A percentile compares a stretch with the other conserved stretches of the same genome.
Conservation (phyloP, 169 alveolate genomes). For the Plasmodium yoelii region DNA sequence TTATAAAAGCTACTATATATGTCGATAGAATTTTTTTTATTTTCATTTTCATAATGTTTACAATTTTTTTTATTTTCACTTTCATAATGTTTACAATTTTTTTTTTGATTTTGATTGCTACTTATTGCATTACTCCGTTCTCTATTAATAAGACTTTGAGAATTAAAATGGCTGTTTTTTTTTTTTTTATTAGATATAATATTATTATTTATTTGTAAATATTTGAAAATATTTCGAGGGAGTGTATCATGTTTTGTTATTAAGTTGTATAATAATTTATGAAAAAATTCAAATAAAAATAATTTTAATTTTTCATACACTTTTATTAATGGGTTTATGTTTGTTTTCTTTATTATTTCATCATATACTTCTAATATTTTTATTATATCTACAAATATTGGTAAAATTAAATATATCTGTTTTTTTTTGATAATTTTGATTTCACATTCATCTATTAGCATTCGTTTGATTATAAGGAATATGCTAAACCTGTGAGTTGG, state of each 20-base stretch:
- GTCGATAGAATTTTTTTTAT: constrained; percentile 26
- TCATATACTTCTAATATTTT: constrained; percentile 70
- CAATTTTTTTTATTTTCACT: constrained; percentile 1
- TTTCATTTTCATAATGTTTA: not conserved
- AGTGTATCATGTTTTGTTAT: constrained; percentile 56
- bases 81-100: no score
- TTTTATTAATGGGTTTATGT: constrained; percentile 30
- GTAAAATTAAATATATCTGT: constrained; percentile 49
- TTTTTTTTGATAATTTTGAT: constrained; percentile 65
- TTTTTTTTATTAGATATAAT: constrained; percentile 35
- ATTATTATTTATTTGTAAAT: constrained; percentile 68
- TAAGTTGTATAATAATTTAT: constrained; percentile 61
- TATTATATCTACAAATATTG: constrained; percentile 70
- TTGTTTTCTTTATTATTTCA: constrained; percentile 70
- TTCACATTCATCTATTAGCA: constrained; percentile 76
- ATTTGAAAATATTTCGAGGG: constrained; percentile 63
- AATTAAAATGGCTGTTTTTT: constrained; percentile 10
- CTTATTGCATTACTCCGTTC: no score
- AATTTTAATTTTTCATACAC: constrained; percentile 70
- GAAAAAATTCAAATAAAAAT: constrained; percentile 56
- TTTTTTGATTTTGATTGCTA: no score
- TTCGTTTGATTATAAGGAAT: constrained; percentile 52
- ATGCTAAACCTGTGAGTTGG: constrained; percentile 59
- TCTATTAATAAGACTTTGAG: not conserved
- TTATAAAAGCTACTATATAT: constrained; percentile 48